Base-by-base conservation (phyloP, 2,329 filamentous ascomycete species). In the Septoria linicola region DNA sequence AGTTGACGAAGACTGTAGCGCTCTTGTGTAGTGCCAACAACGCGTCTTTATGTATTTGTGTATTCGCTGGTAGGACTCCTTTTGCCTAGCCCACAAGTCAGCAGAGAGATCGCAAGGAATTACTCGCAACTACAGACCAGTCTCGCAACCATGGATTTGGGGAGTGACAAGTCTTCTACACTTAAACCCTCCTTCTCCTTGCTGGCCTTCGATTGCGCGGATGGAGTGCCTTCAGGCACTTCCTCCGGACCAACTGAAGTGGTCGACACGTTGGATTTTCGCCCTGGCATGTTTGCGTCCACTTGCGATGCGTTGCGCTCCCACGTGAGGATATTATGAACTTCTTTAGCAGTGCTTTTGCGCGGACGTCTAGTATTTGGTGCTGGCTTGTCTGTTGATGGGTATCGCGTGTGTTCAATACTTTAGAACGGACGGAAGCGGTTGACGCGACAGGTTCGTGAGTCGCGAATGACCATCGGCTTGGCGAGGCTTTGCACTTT, bases 1-100 rank as follows among this genome's bases (percentile, higher is more conserved):
- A 88, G 71, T 82, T 92, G 61, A 93, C 85, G 65, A 93, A 93
- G 0, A 93, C 84, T 1, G 87, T 91, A 6, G 88, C 85, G 69
- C 86, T 87, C 72, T 91, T 91, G 59, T 82, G 86, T 73, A 93
- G 79, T 8, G 88, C 88, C 44, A 89, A 72, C 48, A 91, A 80
- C 35, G 88, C 88, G 72, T 90, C 89, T 64, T 84, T 88, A 68
- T 92, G 87, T 41, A 92, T 88, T 70, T 89, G 86, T 4, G 88
- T 91, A 66, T 90, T 90, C 4, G 87, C 45, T n/a, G 51, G 51
- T 35, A 44, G 50, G 41, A 55, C 51, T 50, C 50, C 36, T 50
- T 53, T 42, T 8, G 34, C 30, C 44, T 48, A 25, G 10, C 6
- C 8, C 23, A 16, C 11, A 27, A 1, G 36, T 37, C 8, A 25